These are phyloP conservation scores for Claviceps capensis DNA, from an alignment of 2,329 filamentous ascomycete genomes.

Conservation along the genomic window DNA sequence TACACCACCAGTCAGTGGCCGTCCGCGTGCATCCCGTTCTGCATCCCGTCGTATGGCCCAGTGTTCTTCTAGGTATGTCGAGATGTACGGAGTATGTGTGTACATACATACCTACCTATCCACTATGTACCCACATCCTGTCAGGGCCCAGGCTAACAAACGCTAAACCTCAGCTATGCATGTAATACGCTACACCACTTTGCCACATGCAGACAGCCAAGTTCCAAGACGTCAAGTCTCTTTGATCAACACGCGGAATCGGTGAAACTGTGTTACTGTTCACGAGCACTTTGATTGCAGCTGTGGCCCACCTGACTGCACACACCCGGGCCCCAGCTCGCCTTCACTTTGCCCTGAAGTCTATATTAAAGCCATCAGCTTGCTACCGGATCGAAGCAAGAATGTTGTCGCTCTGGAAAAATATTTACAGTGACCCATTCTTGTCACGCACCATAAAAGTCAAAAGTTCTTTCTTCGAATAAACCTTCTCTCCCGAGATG, in stretches of 20 bases:
- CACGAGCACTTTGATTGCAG: neutral
- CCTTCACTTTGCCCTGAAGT: neutral
- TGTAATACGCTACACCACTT: neutral
- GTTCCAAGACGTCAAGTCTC: neutral
- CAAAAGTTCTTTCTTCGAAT: neutral
- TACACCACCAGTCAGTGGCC: too few species aligned
- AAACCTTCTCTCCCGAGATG: constrained; percentile 18
- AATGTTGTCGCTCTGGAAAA: neutral
- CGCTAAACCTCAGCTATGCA: neutral
- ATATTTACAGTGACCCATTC: neutral
- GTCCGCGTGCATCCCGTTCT: too few species aligned
- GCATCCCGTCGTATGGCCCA: too few species aligned
- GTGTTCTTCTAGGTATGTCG: too few species aligned
- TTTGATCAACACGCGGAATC: neutral
- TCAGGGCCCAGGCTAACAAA: neutral
- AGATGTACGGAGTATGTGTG: too few species aligned
- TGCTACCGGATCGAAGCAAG: neutral
- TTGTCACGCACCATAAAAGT: neutral
- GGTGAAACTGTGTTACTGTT: neutral
- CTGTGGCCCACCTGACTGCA: neutral
- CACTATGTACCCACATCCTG: neutral
- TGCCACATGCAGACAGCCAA: neutral
- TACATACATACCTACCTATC: too few species aligned
- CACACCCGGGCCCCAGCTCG: neutral
- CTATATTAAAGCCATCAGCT: neutral